A percentile compares a stretch with the other conserved stretches of the same genome.
Evolutionary conservation across 805 yeast genomes (phyloP).

Genomic region (Cyberlindnera nakhonratchasimensis): DNA sequence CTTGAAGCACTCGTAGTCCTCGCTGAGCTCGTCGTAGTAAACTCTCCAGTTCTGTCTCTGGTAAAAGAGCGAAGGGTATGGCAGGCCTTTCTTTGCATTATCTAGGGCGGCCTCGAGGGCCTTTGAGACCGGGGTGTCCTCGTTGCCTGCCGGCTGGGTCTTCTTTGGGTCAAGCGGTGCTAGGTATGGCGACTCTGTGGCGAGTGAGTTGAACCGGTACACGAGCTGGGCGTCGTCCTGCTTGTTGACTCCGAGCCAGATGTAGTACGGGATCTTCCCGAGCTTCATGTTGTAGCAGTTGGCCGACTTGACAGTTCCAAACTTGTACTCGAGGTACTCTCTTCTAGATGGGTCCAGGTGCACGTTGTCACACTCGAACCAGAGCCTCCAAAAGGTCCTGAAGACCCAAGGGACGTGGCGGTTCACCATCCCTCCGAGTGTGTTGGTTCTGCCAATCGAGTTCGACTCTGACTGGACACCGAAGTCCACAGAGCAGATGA

Average conservation of each 20-base stretch:
- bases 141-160: slow-evolving; percentile 11
- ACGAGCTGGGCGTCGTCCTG: slow-evolving; percentile 44
- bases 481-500: slow-evolving; percentile 72
- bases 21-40: slow-evolving; percentile 68
- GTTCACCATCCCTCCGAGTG: slow-evolving; percentile 68
- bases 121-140: slow-evolving; percentile 47
- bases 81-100: slow-evolving; percentile 61
- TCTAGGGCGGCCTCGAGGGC: slow-evolving; percentile 74
- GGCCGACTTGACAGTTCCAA: slow-evolving; percentile 75
- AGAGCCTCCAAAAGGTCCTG: slow-evolving; percentile 79
- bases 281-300: slow-evolving; percentile 61
- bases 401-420: slow-evolving; percentile 75
- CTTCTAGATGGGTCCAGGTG: slow-evolving; percentile 77
- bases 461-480: slow-evolving; percentile 71
- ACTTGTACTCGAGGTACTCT: slow-evolving; percentile 76
- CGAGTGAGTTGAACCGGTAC: slow-evolving; percentile 61
- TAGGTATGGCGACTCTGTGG: slow-evolving; percentile 78
- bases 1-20: slow-evolving; percentile 66
- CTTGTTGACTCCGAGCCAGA: slow-evolving; percentile 78
- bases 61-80: slow-evolving; percentile 78
- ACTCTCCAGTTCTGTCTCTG: slow-evolving; percentile 78
- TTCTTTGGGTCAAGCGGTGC: slow-evolving; percentile 46
- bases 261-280: slow-evolving; percentile 78
- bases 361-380: slow-evolving; percentile 85
- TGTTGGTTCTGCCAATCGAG: slow-evolving; percentile 63